These are phyloP conservation scores for Phlegmacium glaucopus DNA, from an alignment of 768 basidiomycete species.

Conservation along the genomic window DNA sequence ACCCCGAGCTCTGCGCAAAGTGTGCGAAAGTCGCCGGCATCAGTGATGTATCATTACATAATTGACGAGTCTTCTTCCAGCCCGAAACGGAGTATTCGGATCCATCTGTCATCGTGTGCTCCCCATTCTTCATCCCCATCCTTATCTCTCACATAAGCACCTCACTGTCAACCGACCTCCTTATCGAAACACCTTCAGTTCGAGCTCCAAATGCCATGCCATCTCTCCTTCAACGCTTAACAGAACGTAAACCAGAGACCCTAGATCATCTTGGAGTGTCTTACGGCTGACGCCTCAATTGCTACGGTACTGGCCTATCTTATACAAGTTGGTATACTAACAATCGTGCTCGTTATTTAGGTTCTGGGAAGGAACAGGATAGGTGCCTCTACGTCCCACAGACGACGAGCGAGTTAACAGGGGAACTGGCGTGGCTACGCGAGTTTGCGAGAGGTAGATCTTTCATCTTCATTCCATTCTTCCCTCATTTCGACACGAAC, in stretches of 20 bases:
- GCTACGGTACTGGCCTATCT: conserved; percentile 47
- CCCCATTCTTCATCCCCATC: neutral
- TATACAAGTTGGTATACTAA: neutral
- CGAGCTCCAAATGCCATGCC: conserved; percentile 81
- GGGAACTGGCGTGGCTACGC: conserved; percentile 88
- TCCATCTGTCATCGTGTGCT: conserved; percentile 41
- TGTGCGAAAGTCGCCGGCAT: too few species aligned
- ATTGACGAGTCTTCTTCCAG: conserved; percentile 61
- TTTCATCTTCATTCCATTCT: neutral
- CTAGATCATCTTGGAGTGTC: conserved; percentile 96
- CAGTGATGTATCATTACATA: too few species aligned
- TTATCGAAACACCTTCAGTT: conserved; percentile 73
- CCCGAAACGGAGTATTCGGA: conserved; percentile 61
- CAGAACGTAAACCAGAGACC: conserved; percentile 84
- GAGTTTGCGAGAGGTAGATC: conserved; percentile 81
- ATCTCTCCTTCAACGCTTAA: conserved; percentile 84
- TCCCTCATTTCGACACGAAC: neutral
- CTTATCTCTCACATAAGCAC: neutral
- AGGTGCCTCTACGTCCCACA: conserved; percentile 91
- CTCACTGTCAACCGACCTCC: conserved; percentile 41
- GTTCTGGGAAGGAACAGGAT: conserved; percentile 96
- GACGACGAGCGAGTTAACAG: conserved; percentile 91
- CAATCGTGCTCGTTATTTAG: conserved; percentile 27
- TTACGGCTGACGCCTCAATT: conserved; percentile 86
- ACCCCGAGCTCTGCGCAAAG: too few species aligned